Evolutionary conservation across 129 eudicot genomes (phyloP).

Genomic region (Pseudognaphalium luteoalbum): DNA sequence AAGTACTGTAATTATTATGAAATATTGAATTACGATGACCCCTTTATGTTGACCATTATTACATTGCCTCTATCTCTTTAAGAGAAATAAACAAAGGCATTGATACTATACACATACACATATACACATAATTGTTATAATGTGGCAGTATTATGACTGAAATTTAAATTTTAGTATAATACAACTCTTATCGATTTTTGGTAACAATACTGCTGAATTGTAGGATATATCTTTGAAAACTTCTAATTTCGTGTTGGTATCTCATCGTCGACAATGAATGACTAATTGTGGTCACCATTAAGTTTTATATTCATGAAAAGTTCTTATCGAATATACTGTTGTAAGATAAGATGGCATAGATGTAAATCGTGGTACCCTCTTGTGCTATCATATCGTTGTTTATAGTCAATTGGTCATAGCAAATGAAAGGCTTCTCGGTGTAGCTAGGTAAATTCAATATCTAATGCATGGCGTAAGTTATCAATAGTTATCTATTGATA

Average conservation of each 20-base stretch:
- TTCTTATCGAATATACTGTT: not conserved
- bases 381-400: not conserved
- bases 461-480: not conserved
- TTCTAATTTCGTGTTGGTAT: not conserved
- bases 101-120: no score
- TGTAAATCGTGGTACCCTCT: not conserved
- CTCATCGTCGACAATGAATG: not conserved
- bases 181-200: no score
- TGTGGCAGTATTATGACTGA: not conserved
- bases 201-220: not conserved
- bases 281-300: not conserved
- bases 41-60: not conserved
- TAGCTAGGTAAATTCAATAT: not conserved
- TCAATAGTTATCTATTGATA: not conserved
- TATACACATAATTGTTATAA: no score
- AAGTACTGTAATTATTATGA: no score
- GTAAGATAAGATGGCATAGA: not conserved
- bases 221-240: not conserved
- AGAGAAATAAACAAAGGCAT: not conserved
- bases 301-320: not conserved
- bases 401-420: not conserved
- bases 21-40: not conserved
- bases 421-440: not conserved
- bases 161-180: not conserved
- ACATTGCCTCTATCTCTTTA: not conserved